Evolutionary conservation across 768 basidiomycete species (phyloP).

Genomic region (Leccinum fibrillosum): DNA sequence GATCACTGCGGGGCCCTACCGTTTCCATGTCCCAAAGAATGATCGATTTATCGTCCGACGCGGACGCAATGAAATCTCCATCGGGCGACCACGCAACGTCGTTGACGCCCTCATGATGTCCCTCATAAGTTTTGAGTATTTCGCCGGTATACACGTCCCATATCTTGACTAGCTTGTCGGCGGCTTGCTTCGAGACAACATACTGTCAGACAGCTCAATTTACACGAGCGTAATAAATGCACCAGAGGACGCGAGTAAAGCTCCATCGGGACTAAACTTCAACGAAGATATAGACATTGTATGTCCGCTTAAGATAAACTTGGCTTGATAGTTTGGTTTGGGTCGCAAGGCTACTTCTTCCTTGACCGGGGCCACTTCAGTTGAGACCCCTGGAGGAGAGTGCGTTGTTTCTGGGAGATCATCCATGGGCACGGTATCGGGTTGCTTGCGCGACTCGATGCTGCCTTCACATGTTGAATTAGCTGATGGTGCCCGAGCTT

Average conservation of each 20-base stretch:
- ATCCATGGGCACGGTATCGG: slow-evolving; percentile 10
- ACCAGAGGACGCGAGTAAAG: slow-evolving; percentile 82
- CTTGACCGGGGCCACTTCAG: not conserved
- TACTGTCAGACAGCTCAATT: slow-evolving; percentile 16
- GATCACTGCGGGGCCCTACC: slow-evolving; percentile 34
- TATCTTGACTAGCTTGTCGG: slow-evolving; percentile 79
- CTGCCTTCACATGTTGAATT: not conserved
- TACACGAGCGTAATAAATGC: slow-evolving; percentile 28
- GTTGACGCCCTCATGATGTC: slow-evolving; percentile 81
- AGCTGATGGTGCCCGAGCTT: not conserved
- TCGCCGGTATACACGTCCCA: slow-evolving; percentile 76
- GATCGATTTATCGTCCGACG: slow-evolving; percentile 90
- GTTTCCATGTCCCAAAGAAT: slow-evolving; percentile 78
- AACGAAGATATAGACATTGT: slow-evolving; percentile 77
- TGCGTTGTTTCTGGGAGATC: slow-evolving; percentile 1
- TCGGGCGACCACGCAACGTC: slow-evolving; percentile 89
- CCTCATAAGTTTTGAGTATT: slow-evolving; percentile 67
- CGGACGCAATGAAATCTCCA: slow-evolving; percentile 80
- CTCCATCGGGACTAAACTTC: slow-evolving; percentile 87
- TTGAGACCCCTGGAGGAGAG: not conserved
- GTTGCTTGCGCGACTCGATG: slow-evolving; percentile 4
- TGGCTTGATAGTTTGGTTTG: slow-evolving; percentile 53
- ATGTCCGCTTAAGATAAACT: slow-evolving; percentile 77
- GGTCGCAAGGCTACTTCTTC: slow-evolving; percentile 2
- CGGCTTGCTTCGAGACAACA: slow-evolving; percentile 55